Conservation (phyloP, 768 basidiomycete species). For the Gautieria morchelliformis region DNA sequence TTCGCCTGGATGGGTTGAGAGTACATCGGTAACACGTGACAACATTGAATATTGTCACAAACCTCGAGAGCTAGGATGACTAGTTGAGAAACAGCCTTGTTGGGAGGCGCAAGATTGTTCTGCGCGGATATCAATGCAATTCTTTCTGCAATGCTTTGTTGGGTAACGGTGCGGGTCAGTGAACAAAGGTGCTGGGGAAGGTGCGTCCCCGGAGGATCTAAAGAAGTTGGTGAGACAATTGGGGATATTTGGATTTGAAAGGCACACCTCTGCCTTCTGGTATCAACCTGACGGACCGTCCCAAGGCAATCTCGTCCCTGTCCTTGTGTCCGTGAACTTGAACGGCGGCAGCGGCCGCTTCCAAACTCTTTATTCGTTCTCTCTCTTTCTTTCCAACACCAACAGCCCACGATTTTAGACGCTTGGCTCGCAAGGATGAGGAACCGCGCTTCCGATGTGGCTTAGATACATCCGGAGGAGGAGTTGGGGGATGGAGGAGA, state of each 20-base stretch:
- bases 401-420: conserved; percentile 68
- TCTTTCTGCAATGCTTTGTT: conserved; percentile 70
- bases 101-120: conserved; percentile 53
- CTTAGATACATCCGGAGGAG: conserved; percentile 54
- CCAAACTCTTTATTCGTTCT: conserved; percentile 51
- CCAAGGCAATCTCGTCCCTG: conserved; percentile 59
- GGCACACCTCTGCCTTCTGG: conserved; percentile 54
- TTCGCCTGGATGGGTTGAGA: conserved; percentile 43
- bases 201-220: conserved; percentile 65
- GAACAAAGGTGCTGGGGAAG: conserved; percentile 67
- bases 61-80: conserved; percentile 77
- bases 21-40: neutral
- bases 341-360: conserved; percentile 28
- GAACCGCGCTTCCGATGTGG: conserved; percentile 58
- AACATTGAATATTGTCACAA: conserved; percentile 10
- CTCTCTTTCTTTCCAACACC: conserved; percentile 66
- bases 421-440: conserved; percentile 45
- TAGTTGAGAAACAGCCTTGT: conserved; percentile 53
- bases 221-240: neutral
- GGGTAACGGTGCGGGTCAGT: conserved; percentile 58
- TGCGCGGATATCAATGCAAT: conserved; percentile 78
- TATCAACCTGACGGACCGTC: conserved; percentile 57
- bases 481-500: conserved; percentile 56
- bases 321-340: conserved; percentile 38
- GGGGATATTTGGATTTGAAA: neutral